These are phyloP conservation scores for Xylariaceae sp. DNA, from an alignment of 2,329 filamentous ascomycete genomes.

Conservation along the genomic window DNA sequence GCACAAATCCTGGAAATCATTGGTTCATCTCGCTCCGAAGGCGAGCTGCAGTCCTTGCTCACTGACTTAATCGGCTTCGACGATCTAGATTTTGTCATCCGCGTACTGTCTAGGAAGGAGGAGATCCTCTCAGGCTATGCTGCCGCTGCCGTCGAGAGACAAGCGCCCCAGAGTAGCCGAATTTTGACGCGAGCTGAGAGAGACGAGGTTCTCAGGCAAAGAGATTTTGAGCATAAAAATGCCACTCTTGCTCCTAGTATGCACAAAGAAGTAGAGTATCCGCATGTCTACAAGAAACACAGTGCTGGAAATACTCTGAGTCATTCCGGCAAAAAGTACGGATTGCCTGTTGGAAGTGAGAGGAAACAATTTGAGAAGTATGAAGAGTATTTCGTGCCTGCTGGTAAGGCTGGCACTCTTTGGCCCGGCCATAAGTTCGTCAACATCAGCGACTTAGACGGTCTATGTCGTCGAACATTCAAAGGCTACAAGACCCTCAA, in stretches of 20 bases:
- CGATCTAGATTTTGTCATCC: conserved; percentile 88
- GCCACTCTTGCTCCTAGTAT: conserved; percentile 68
- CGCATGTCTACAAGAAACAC: conserved; percentile 86
- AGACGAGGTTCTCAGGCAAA: conserved; percentile 71
- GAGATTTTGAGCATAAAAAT: conserved; percentile 82
- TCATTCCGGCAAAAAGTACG: conserved; percentile 76
- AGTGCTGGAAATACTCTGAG: conserved; percentile 84
- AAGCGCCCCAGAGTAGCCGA: conserved; percentile 41
- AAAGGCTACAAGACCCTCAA: conserved; percentile 91
- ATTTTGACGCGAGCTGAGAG: conserved; percentile 75
- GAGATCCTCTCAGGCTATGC: conserved; percentile 57
- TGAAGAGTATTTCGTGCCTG: conserved; percentile 86
- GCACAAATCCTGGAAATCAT: conserved; percentile 76
- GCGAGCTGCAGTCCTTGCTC: conserved; percentile 86
- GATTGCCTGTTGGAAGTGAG: conserved; percentile 72
- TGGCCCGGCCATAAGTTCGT: conserved; percentile 73
- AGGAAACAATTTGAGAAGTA: conserved; percentile 73
- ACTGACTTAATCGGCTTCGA: conserved; percentile 91
- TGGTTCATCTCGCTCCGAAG: conserved; percentile 64
- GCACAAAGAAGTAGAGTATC: conserved; percentile 74
- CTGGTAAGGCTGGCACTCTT: conserved; percentile 72
- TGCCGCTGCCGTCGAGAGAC: conserved; percentile 33
- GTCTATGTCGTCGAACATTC: conserved; percentile 86
- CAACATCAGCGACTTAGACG: conserved; percentile 78
- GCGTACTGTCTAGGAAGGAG: conserved; percentile 75